Evolutionary conservation across 2,329 filamentous ascomycete genomes (phyloP).

Genomic region (Penicillium decumbens): DNA sequence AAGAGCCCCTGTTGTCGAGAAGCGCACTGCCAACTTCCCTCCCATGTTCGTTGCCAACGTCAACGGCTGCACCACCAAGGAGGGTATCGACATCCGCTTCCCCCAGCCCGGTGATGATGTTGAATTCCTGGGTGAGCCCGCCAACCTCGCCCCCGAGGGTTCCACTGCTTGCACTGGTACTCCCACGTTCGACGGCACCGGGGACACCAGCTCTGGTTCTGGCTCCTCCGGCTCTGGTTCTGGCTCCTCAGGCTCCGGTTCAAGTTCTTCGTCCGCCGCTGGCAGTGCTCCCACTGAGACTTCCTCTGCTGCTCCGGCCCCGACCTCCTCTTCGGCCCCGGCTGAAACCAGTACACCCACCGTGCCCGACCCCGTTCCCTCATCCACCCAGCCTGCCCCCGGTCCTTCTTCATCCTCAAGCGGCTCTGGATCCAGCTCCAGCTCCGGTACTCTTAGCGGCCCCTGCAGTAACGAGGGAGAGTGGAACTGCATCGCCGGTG

Average conservation of each 20-base stretch:
- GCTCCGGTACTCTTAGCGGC: constrained; percentile 38
- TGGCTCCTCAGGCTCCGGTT: constrained; percentile 28
- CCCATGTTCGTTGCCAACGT: constrained; percentile 74
- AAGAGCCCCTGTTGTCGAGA: constrained; percentile 36
- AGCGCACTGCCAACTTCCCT: constrained; percentile 60
- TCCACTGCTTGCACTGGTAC: constrained; percentile 28
- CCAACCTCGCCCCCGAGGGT: constrained; percentile 33
- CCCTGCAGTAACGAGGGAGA: constrained; percentile 52
- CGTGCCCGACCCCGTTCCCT: background rate
- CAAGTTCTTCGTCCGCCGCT: constrained; percentile 12
- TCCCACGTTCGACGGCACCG: constrained; percentile 32
- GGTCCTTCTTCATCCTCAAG: constrained; percentile 3
- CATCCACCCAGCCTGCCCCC: constrained; percentile 6
- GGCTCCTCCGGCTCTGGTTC: constrained; percentile 24
- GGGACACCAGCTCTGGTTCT: constrained; percentile 27
- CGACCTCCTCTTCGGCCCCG: constrained; percentile 6
- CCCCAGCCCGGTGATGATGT: constrained; percentile 61
- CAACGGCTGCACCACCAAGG: constrained; percentile 53
- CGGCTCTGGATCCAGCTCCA: constrained; percentile 22
- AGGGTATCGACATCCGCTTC: constrained; percentile 59
- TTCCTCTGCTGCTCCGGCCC: background rate
- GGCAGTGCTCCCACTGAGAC: background rate
- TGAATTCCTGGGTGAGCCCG: constrained; percentile 45
- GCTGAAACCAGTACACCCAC: constrained; percentile 3
- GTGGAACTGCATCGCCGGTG: constrained; percentile 57